Base-by-base conservation (phyloP, 1,284 basidiomycete species). In the Volvariella volvacea region DNA sequence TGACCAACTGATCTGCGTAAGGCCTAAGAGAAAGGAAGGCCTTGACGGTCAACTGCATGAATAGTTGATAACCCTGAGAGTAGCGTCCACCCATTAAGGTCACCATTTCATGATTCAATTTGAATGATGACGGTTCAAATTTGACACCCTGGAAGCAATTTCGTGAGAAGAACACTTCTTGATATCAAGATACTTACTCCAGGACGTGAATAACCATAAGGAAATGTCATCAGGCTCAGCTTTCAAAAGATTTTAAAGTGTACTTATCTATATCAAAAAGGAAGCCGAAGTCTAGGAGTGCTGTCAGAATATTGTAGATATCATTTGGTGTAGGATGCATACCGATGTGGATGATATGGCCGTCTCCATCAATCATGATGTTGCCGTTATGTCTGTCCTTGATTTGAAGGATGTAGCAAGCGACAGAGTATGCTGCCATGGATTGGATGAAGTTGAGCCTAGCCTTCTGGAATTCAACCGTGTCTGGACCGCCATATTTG, bases 371-470 rank as follows among this genome's bases (percentile, higher is more conserved):
- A 48, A 99, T 95, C 94, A 99, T 96, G 58, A 98, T 98, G 62
- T 99, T 99, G 16, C 95, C 95, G 59, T 98, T 98, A 65, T 99
- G 95, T 30, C 95, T 71, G 62, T 99, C 96, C 66, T 96, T 95
- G 66, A 98, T 92, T 64, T 99, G 95, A 32, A 98, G 67, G 50
- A 98, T 92, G 64, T 97, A 98, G 63, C 95, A 99, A 9, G 92
- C 91, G n/a, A 99, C 85, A 28, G 93, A 97, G 66, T 99, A 99
- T 15, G 93, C 96, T 1, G 96, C 96, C 96, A 99, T 99, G 1
- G 92, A 95, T 61, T 96, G 92, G 52, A 99, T 92, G 60, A 99
- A 99, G 67, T 97, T 97, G 52, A 92, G 73, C 21, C 95, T 82
- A 38, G 96, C 96, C 52, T 80, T 80, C 61, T 99, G 95, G 73